Evolutionary conservation across 768 basidiomycete species (phyloP), one percentile per base, ranked within the genome.

Genomic region (Leccinum subgranulosum): DNA sequence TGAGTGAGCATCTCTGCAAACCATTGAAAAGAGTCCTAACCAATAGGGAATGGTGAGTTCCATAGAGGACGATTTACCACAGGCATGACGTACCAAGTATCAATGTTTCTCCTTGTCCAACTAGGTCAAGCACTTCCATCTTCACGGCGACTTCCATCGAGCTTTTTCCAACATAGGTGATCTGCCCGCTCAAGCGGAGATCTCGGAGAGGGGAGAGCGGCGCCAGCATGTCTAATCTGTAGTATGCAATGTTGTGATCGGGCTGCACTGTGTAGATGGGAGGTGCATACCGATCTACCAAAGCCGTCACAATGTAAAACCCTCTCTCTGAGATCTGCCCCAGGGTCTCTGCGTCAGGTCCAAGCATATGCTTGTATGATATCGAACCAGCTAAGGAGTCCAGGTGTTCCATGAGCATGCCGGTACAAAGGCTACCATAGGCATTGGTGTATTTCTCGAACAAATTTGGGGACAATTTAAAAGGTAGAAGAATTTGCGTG

Each of bases 21-120:
- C 91, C 91, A 94, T 94, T 0, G 87, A 86, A 75, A 94, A 94
- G n/a, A 91, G 84, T n/a, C 92, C 92, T 91, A 4, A 45, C 28
- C 34, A 11, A 53, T 4, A 23, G 39, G n/a, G 17, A 11, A 57
- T 19, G 21, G 49, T 25, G 4, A 39, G 29, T 36, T 29, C 33
- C 39, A 49, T 17, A 23, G 29, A 29, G 19, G 36, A 51, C 41
- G 63, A 53, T 41, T 34, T 14, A 39, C 11, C 49, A 59, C 51
- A 7, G 59, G 9, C 25, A 72, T 49, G 66, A 84, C 56, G 28
- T 33, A 69, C 90, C 89, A 41, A 92, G 74, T 62, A 71, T 63
- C 62, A 90, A 75, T 31, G 90, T 80, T 8, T 87, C 86, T 60
- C 85, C 79, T 5, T 75, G 72, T 31, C 74, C 74, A 17, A 75